Evolutionary conservation across 352 stramenopile species (phyloP).

Genomic region (Pythium insidiosum): DNA sequence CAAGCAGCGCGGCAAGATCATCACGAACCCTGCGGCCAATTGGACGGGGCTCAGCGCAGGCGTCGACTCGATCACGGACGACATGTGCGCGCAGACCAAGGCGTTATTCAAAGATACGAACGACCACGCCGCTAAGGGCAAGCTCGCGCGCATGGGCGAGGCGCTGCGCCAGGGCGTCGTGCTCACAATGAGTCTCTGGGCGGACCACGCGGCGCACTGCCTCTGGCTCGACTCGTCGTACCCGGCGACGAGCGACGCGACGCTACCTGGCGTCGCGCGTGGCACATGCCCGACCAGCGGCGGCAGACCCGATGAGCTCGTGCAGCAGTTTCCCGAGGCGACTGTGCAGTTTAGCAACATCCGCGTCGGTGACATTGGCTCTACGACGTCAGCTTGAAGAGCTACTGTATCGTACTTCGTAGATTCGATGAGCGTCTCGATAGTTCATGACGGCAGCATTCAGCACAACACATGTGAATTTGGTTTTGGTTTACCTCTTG

Average conservation of each 20-base stretch:
- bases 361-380: slow-evolving; percentile 49
- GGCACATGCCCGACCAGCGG: slow-evolving; percentile 41
- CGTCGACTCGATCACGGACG: slow-evolving; percentile 35
- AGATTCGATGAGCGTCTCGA: too few species aligned
- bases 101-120: slow-evolving; percentile 36
- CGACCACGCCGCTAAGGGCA: slow-evolving; percentile 41
- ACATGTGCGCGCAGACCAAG: slow-evolving; percentile 39
- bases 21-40: slow-evolving; percentile 18
- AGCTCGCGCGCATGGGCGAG: slow-evolving; percentile 43
- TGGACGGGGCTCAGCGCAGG: slow-evolving; percentile 5
- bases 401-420: too few species aligned
- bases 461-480: too few species aligned
- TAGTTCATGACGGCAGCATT: too few species aligned
- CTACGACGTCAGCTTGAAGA: slow-evolving; percentile 8
- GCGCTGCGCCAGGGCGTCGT: slow-evolving; percentile 52
- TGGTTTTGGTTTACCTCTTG: too few species aligned
- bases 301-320: slow-evolving; percentile 30
- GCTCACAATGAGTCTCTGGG: slow-evolving; percentile 68
- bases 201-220: slow-evolving; percentile 53
- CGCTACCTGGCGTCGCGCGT: slow-evolving; percentile 36
- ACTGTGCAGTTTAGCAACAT: slow-evolving; percentile 64
- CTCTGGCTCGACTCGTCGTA: slow-evolving; percentile 69
- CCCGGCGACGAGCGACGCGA: slow-evolving; percentile 24
- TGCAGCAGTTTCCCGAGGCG: slow-evolving; percentile 35
- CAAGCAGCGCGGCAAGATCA: slow-evolving; percentile 44